Evolutionary conservation across 306 rosid species (phyloP), one percentile per base, ranked within the genome.

Genomic region (Styphnolobium japonicum): DNA sequence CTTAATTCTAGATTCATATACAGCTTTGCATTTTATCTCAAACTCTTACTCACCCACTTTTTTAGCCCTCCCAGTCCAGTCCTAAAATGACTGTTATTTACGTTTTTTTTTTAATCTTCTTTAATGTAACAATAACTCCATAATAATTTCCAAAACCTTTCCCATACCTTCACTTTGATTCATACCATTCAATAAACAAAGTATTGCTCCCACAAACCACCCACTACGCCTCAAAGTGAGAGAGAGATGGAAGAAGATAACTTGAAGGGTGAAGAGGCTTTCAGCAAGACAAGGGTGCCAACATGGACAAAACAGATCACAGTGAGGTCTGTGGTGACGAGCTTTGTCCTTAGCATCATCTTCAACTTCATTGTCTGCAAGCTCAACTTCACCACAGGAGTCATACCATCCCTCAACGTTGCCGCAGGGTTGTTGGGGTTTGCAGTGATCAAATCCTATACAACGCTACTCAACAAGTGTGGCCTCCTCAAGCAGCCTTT

Each of bases 341-440:
- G 92, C 52, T 80, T 92, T 40, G 3, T 75, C 3, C 52, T 92
- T 12, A 90, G 95, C 67, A 45, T 89, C 0, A 18, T 90, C 3
- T 90, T 92, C 80, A 85, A 40, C 53, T 90, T 92, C 81, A 90
- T 90, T 14, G 95, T 90, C 2, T 84, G 89, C 61, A 92, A 89
- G n/a, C 92, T 92, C 61, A 89, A 90, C 75, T 88, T 90, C 37
- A 89, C 95, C 52, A 89, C 97, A 8, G 95, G 95, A 0, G 87
- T 92, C 12, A 89, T 90, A 16, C 97, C 97, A 1, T 89, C 95
- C 4, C 89, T 92, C 34, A 92, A 92, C 8, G 93, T 92, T 3
- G 92, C 93, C 0, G 95, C 93, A 1, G 97, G 95, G 1, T 53
- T 92, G 69, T 27, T 92, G n/a, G 97, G 97, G 0, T 92, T 90